Base-by-base conservation (phyloP, 2,329 filamentous ascomycete species). In the Trichoderma atroviride region DNA sequence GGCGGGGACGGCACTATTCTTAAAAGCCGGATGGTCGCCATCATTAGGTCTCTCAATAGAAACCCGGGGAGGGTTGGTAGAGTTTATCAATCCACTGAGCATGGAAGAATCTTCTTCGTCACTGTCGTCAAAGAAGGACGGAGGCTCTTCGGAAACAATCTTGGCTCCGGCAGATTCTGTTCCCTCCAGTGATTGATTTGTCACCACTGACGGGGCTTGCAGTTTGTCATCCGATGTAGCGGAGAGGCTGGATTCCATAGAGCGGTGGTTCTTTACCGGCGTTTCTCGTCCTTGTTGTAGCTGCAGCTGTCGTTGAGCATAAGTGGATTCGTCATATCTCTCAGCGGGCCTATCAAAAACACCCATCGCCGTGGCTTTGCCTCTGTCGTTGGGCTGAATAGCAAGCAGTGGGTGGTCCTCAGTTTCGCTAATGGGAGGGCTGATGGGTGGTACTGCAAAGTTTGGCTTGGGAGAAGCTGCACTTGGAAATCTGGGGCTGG, bases 301-400 rank as follows among this genome's bases (percentile, higher is more conserved):
- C 77, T 94, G 92, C 59, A 92, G 82, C 75, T 97, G 92, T 56
- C 93, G 88, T 76, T 96, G 91, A 5, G 92, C 87, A 75, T 93
- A 97, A 75, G 93, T 92, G 24, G 91, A 88, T 75, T 97, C 94
- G 75, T 97, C 93, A 74, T 96, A 97, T 9, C 89, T 87, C 62
- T 91, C 87, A 2, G 83, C 81, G 1, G 94, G 92, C 76, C 93
- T 93, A 72, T 91, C 91, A 70, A 87, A 85, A 29, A 86, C 81
- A 24, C 83, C 84, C 75, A 84, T 80, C 0, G 92, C 91, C 0
- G 93, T 96, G 5, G 92, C 92, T 77, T 96, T 97, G 63, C 92
- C 93, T 58, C 88, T 84, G 74, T 97, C 94, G 71, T 89, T 89
- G 0, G 92, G 90, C 70, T 92, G 88, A 14, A 96, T 86, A 10